Evolutionary conservation across 2,329 filamentous ascomycete genomes (phyloP).

Genomic region (Ophiosphaerella herpotricha): DNA sequence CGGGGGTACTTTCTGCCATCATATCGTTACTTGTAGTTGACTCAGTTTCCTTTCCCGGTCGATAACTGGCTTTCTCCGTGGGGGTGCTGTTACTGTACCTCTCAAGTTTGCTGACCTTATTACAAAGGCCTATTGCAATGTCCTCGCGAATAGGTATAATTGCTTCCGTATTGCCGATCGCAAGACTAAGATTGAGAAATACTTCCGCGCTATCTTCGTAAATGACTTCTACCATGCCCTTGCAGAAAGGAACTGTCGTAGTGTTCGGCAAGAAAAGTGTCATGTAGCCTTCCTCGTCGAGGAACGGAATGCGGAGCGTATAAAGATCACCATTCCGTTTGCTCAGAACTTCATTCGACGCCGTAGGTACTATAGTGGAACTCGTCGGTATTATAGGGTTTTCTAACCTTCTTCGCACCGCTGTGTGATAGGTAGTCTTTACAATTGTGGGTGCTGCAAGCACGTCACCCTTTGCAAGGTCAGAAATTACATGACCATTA

Average conservation of each 20-base stretch:
- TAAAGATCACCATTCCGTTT: conserved; percentile 1
- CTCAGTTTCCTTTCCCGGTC: not conserved
- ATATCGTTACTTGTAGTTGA: too few relatives aligned
- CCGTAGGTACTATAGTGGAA: not conserved
- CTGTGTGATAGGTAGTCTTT: not conserved
- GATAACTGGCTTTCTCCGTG: too few relatives aligned
- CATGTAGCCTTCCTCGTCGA: conserved; percentile 4
- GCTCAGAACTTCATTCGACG: too few relatives aligned
- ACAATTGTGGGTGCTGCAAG: not conserved
- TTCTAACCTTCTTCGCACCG: not conserved
- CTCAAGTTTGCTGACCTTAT: not conserved
- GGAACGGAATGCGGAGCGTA: conserved; percentile 1
- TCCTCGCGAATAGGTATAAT: not conserved
- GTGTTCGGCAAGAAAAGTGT: conserved; percentile 4
- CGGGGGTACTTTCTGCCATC: too few relatives aligned
- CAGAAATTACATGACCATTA: not conserved
- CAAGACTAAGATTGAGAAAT: not conserved
- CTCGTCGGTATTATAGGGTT: not conserved
- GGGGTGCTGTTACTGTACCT: too few relatives aligned
- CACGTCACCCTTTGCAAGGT: not conserved
- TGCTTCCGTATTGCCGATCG: not conserved
- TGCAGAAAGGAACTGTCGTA: conserved; percentile 2
- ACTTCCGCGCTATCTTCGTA: not conserved
- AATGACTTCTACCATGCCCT: not conserved
- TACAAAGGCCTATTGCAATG: conserved; percentile 1